These are phyloP conservation scores for Phialophora expanda DNA, from an alignment of 2,329 filamentous ascomycete genomes.

Conservation along the genomic window DNA sequence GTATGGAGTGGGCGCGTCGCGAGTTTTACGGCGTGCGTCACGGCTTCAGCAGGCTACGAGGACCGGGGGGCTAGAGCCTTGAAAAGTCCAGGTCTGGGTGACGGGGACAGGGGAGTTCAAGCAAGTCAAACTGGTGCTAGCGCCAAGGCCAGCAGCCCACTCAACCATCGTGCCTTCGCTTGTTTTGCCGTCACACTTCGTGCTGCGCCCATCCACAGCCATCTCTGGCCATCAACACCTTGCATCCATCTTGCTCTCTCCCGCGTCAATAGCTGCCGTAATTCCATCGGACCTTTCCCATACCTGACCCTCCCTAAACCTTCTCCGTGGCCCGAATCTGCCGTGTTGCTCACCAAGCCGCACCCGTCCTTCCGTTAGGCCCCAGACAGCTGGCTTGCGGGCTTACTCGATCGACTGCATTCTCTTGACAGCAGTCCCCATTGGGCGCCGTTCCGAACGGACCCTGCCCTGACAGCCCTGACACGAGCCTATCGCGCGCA, in stretches of 20 bases:
- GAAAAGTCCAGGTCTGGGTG: not conserved
- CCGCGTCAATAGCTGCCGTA: slow-evolving; percentile 18
- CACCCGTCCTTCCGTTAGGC: slow-evolving; percentile 7
- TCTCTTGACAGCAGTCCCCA: slow-evolving; percentile 14
- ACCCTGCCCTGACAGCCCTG: slow-evolving; percentile 22
- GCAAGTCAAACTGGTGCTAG: slow-evolving; percentile 17
- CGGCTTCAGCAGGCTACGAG: not conserved
- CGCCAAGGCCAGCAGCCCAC: slow-evolving; percentile 31
- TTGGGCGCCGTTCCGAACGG: slow-evolving; percentile 24
- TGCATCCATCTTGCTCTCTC: slow-evolving; percentile 18
- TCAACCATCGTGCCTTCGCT: slow-evolving; percentile 27
- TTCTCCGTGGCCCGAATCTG: slow-evolving; percentile 12
- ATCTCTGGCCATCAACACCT: slow-evolving; percentile 18
- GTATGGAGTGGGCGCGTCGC: not conserved
- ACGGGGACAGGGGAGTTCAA: slow-evolving; percentile 5
- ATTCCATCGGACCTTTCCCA: slow-evolving; percentile 18
- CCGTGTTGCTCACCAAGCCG: slow-evolving; percentile 10
- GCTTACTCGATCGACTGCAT: slow-evolving; percentile 31
- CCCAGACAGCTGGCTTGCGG: slow-evolving; percentile 14
- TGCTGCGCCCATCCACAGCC: slow-evolving; percentile 17
- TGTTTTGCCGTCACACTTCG: slow-evolving; percentile 27
- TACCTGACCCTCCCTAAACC: slow-evolving; percentile 14
- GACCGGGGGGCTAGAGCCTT: not conserved
- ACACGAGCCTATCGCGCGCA: slow-evolving; percentile 18
- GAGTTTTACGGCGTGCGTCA: not conserved